Base-by-base conservation (phyloP, 441 rosid genomes). In the Pelargonium citronellum region DNA sequence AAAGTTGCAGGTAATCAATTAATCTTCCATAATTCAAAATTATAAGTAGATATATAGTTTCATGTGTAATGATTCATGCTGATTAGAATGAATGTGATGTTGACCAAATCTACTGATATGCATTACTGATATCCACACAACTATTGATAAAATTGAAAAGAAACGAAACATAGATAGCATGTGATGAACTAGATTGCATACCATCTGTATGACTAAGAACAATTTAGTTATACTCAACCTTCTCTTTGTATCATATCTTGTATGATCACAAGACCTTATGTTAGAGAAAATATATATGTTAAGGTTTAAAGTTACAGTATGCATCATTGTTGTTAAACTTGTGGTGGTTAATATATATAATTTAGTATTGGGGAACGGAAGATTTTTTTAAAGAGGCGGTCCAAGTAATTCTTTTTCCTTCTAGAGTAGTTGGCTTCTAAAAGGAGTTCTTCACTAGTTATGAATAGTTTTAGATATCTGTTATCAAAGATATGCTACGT, bases 1-100 rank as follows among this genome's bases (percentile, higher is more conserved):
- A 81, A 95, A 88, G 80, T 77, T 95, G 73, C 87, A 81, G 97
- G 99, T 92, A 73, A 77, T 20, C 20, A 9, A 66, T 19, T 64
- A 7, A 17, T 67, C 19, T 66, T 34, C 58, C 70, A 24, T 30
- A 57, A 69, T 53, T 66, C 41, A 67, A 61, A 39, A 49, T 44
- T 34, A 46, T 20, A 37, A 13, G 7, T 24, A 17, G 19, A 7
- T 7, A 8, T 57, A 20, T 57, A 57, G 16, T 55, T 11, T 55
- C 61, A 55, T 55, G 22, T 17, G n/a, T 55, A 16, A 55, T 55
- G 7, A 5, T 55, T 55, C 37, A 16, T 61, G 20, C 5, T 20
- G 37, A 22, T 20, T 22, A 3, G 65, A 8, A 61, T 7, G 15
- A 16, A 15, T 15, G 9, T 55, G 61, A 55, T 15, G 17, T 1